Evolutionary conservation across 164 flowering plant species (phyloP).

Genomic region (Vitis rotundifolia): DNA sequence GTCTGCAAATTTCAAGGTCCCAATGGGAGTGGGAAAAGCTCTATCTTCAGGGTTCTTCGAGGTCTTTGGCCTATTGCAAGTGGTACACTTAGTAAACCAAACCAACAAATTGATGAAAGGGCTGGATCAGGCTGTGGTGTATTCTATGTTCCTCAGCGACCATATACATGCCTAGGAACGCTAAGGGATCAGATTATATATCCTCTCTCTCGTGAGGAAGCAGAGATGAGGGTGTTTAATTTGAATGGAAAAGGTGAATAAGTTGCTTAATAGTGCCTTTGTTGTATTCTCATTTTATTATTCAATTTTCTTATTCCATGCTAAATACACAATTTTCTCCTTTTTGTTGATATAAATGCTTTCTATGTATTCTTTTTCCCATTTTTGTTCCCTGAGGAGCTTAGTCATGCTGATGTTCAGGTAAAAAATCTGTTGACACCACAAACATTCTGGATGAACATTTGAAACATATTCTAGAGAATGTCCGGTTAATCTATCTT

Average conservation of each 20-base stretch:
- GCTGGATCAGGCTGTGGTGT: slow-evolving; percentile 52
- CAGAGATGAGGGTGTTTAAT: slow-evolving; percentile 43
- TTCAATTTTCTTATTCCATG: too few species aligned
- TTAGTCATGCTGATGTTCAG: slow-evolving; percentile 26
- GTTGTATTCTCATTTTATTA: too few species aligned
- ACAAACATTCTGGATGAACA: slow-evolving; percentile 45
- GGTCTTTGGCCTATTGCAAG: slow-evolving; percentile 91
- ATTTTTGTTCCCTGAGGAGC: slow-evolving; percentile 3
- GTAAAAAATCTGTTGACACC: slow-evolving; percentile 29
- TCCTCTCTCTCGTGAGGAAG: slow-evolving; percentile 89
- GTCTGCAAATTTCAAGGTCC: slow-evolving; percentile 62
- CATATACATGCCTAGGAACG: slow-evolving; percentile 96
- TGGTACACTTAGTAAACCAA: slow-evolving; percentile 72
- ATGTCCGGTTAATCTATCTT: slow-evolving; percentile 81
- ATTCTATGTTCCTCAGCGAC: slow-evolving; percentile 90
- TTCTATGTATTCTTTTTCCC: not conserved
- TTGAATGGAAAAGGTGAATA: slow-evolving; percentile 48
- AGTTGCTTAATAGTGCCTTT: not conserved
- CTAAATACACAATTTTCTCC: too few species aligned
- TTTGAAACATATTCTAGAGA: slow-evolving; percentile 70
- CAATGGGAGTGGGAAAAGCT: slow-evolving; percentile 98
- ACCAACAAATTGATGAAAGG: slow-evolving; percentile 35
- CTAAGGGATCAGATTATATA: slow-evolving; percentile 96
- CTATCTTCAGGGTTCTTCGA: slow-evolving; percentile 91
- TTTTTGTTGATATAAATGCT: not conserved